Evolutionary conservation across 768 basidiomycete genomes (phyloP).

Genomic region (Trametes cubensis): DNA sequence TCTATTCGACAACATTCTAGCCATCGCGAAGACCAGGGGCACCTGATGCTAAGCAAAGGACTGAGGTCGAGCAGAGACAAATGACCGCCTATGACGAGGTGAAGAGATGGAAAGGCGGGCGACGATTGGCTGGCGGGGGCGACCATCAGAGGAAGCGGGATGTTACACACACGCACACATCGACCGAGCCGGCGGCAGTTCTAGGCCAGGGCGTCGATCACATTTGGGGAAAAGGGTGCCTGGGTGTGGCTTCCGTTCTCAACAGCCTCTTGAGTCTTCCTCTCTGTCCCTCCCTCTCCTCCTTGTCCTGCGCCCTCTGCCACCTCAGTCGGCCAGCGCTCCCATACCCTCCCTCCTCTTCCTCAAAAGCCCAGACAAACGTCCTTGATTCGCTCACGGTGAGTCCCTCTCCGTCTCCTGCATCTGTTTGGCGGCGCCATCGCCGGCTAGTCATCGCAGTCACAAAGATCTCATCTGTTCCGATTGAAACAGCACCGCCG

Average conservation of each 20-base stretch:
- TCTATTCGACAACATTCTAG: neutral
- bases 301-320: conserved; percentile 1
- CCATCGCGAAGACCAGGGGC: neutral
- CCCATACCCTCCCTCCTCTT: no score
- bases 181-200: neutral
- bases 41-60: no score
- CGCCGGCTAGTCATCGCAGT: neutral
- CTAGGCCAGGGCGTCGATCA: conserved; percentile 14
- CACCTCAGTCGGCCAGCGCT: neutral
- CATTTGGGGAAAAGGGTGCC: neutral
- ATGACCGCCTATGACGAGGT: neutral
- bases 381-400: no score
- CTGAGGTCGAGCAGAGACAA: no score
- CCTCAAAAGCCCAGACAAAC: neutral
- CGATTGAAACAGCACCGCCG: conserved; percentile 20
- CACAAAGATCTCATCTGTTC: conserved; percentile 17
- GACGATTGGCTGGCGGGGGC: conserved; percentile 4
- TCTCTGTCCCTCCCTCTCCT: neutral
- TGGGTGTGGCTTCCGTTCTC: neutral
- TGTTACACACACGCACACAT: conserved; percentile 9
- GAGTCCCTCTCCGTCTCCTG: no score
- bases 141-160: neutral
- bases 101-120: neutral
- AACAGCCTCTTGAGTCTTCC: neutral
- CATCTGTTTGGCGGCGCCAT: neutral